These are phyloP conservation scores for Gossypium bickii DNA, from an alignment of 345 rosid species.

Conservation along the genomic window DNA sequence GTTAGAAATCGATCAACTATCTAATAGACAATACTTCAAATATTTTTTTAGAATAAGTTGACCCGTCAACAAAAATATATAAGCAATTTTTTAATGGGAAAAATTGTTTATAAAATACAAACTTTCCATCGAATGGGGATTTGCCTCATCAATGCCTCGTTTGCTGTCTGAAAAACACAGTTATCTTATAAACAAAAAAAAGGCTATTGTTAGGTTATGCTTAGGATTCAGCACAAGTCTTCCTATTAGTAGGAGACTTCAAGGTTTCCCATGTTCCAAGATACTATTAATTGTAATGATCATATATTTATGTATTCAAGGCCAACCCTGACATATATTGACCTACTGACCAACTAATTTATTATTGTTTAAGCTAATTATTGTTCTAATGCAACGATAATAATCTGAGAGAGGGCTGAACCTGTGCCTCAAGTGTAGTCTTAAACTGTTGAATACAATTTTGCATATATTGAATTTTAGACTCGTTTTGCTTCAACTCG, in stretches of 20 bases:
- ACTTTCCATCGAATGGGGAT: not conserved
- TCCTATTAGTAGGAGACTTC: not conserved
- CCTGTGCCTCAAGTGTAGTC: not conserved
- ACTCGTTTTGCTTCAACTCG: not conserved
- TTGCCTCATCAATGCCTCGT: not conserved
- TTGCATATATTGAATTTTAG: not conserved
- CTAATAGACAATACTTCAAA: too few species aligned
- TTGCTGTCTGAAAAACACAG: not conserved
- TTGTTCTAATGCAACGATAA: not conserved
- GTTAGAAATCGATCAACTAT: accelerated
- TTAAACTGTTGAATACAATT: not conserved
- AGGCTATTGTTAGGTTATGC: not conserved
- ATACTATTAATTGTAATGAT: not conserved
- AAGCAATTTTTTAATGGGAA: too few species aligned
- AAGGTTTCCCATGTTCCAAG: not conserved
- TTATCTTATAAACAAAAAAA: too few species aligned
- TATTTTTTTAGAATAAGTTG: too few species aligned
- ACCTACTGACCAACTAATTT: not conserved
- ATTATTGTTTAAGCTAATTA: not conserved
- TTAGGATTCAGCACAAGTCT: not conserved
- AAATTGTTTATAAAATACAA: not conserved
- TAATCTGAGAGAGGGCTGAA: not conserved
- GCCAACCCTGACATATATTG: not conserved
- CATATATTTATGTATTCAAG: not conserved
- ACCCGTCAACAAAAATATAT: too few species aligned